Base-by-base conservation (phyloP, 73 alveolate species). In the Blepharisma stoltei region DNA sequence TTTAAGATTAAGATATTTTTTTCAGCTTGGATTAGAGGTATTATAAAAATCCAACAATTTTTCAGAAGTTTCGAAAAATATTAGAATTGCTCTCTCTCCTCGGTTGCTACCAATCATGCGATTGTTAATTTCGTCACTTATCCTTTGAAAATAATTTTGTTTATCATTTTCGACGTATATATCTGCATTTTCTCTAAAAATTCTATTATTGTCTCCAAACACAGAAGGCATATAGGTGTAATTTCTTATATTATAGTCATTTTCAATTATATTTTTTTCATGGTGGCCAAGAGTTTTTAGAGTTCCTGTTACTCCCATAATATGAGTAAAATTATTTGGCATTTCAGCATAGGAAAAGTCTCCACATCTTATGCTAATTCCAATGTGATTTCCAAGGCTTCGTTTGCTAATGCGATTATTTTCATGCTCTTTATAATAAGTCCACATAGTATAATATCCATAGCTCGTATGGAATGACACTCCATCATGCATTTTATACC, bases 301-400 rank as follows among this genome's bases (percentile, higher is more conserved):
- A 7, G 92, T 85, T 0, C 92, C 92, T 4, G 86, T 71, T 14
- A 85, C 92, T 9, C 92, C 92, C 45, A 85, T 23, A 23, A 85
- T 71, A 66, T 65, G 66, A 6, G 70, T 20, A 67, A 73, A 71
- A 23, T 37, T 7, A 25, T 6, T 23, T 23, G 85, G 85, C 25
- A 81, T 55, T 43, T 82, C 67, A 11, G 92, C 81, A 48, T 77
- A 81, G 48, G 89, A 76, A 37, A 78, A 81, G 23, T 55, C 27
- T 6, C 81, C 89, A 54, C 89, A 81, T 11, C 73, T 54, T 3
- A 81, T 38, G n/a, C 69, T 54, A 27, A 81, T 23, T 18, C 54
- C 41, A 23, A 54, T 20, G 46, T 44, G 50, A 32, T 78, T 77
- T 9, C 54, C 53, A 5, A 83, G 47, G 14, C 55, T 18, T 20